Conservation (phyloP, 1,284 basidiomycete genomes). For the Cutaneotrichosporon dermatis region DNA sequence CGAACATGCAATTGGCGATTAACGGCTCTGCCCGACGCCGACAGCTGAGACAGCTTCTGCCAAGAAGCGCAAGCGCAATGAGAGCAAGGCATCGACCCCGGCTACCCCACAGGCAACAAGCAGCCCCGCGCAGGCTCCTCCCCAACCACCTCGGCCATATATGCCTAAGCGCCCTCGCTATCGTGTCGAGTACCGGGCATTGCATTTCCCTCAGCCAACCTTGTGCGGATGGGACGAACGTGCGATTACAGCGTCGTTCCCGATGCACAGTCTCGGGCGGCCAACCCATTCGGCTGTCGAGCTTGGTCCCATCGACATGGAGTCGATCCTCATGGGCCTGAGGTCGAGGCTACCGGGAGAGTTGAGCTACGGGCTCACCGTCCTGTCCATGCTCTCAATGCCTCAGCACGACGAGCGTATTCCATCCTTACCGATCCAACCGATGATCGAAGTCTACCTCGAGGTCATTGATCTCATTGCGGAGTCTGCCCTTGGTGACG, state of each 20-base stretch:
- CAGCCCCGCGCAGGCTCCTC: too few species aligned
- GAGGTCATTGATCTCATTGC: slow-evolving; percentile 83
- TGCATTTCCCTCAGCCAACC: slow-evolving; percentile 70
- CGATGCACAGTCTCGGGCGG: slow-evolving; percentile 57
- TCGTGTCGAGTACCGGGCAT: slow-evolving; percentile 85
- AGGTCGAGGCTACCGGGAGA: slow-evolving; percentile 79
- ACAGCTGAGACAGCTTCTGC: neutral
- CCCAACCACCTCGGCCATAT: too few species aligned
- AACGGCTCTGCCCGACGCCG: neutral
- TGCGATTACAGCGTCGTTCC: slow-evolving; percentile 56
- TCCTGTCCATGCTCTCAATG: slow-evolving; percentile 68
- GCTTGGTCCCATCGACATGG: slow-evolving; percentile 69
- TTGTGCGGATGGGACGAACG: slow-evolving; percentile 81
- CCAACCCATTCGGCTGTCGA: slow-evolving; percentile 59
- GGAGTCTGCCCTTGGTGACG: slow-evolving; percentile 65
- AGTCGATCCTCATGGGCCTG: slow-evolving; percentile 81
- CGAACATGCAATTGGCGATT: neutral
- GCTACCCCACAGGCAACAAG: too few species aligned
- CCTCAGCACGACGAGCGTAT: slow-evolving; percentile 47
- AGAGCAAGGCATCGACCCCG: neutral
- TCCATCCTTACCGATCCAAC: slow-evolving; percentile 65
- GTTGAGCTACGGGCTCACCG: slow-evolving; percentile 83
- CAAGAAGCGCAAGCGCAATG: slow-evolving; percentile 8
- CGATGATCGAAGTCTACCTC: slow-evolving; percentile 76
- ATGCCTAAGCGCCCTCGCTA: slow-evolving; percentile 56